Conservation (phyloP, 176 grass and related monocot genomes). For the Urochloa ruziziensis region DNA sequence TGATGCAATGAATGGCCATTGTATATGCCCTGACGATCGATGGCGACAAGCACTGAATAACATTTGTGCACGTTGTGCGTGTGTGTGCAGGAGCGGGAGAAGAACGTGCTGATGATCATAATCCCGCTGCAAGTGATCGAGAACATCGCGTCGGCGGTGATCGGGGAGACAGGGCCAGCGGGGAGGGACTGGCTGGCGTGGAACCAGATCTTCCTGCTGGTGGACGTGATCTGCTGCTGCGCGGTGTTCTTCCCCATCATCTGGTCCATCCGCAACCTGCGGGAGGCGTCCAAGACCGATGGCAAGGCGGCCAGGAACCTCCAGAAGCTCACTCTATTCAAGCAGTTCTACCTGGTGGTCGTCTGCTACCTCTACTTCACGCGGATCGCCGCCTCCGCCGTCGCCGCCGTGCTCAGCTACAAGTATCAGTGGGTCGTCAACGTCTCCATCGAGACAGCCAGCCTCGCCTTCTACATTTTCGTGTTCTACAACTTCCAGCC, state of each 20-base stretch:
- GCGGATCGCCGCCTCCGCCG: constrained; percentile 33
- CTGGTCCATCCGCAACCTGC: constrained; percentile 65
- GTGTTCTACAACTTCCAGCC: constrained; percentile 64
- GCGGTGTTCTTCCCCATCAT: constrained; percentile 69
- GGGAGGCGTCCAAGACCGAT: constrained; percentile 69
- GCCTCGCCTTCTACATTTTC: constrained; percentile 51
- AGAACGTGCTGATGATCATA: constrained; percentile 63
- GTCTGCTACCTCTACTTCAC: constrained; percentile 79
- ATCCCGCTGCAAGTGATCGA: constrained; percentile 62
- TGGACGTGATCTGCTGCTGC: constrained; percentile 61
- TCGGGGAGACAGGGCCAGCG: constrained; percentile 61
- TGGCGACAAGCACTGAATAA: neutral
- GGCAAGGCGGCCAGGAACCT: constrained; percentile 71
- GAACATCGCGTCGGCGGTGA: constrained; percentile 59
- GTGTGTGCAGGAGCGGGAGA: constrained; percentile 47
- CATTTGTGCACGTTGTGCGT: neutral
- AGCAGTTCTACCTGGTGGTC: constrained; percentile 62
- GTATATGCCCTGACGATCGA: no score
- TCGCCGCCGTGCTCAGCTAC: constrained; percentile 50
- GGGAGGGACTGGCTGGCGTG: constrained; percentile 50
- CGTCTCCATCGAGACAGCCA: constrained; percentile 31
- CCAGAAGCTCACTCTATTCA: constrained; percentile 74
- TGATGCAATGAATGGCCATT: neutral
- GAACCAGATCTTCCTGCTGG: constrained; percentile 70
- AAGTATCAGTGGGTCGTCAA: constrained; percentile 51